Evolutionary conservation across 192 early-diverging fungal genomes (phyloP), one percentile per base, ranked within the genome.

Genomic region (Entophlyctis luteolus): DNA sequence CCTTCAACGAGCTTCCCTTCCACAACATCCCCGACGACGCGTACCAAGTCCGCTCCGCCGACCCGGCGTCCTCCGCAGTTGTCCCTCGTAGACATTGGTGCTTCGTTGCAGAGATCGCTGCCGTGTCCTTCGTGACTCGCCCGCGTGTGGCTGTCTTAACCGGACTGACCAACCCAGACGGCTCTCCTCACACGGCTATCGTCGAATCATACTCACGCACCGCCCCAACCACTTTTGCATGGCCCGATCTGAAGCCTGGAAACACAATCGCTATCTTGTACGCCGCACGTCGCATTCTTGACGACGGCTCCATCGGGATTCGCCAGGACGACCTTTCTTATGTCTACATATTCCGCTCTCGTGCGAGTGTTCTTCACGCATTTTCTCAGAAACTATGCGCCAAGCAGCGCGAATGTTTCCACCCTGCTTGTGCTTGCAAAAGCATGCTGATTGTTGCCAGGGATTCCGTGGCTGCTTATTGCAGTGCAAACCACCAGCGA

Each of bases 221-320:
- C 4, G 14, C n/a, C 20, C 60, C 60, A 23, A 29, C 60, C 10
- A 63, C 60, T 10, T 63, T 63, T 48, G 60, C 60, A 2, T 63
- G 60, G 60, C 20, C 60, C 2, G 60, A 63, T 48, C 32, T 63
- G 28, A 12, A 29, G 8, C 20, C 42, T 20, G 60, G 60, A 27
- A 25, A 49, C 60, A 49, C 60, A n/a, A 48, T 63, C 32, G 60
- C 60, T 3, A 63, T 63, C 47, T 18, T 63, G 45, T 63, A 63
- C 47, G 60, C 60, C 33, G 23, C 18, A 16, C 18, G 31, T 6
- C 18, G 46, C 16, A 3, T 25, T 18, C 28, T 46, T 29, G 45
- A 48, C 47, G 42, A 33, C 31, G 60, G 60, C 16, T 31, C 27
- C 4, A 16, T 48, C 4, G 60, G 45, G 27, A 63, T 63, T 27